Percentiles rank a stretch among this genome's conserved stretches.
Conservation (phyloP, 768 basidiomycete species). For the Boletales sp. region DNA sequence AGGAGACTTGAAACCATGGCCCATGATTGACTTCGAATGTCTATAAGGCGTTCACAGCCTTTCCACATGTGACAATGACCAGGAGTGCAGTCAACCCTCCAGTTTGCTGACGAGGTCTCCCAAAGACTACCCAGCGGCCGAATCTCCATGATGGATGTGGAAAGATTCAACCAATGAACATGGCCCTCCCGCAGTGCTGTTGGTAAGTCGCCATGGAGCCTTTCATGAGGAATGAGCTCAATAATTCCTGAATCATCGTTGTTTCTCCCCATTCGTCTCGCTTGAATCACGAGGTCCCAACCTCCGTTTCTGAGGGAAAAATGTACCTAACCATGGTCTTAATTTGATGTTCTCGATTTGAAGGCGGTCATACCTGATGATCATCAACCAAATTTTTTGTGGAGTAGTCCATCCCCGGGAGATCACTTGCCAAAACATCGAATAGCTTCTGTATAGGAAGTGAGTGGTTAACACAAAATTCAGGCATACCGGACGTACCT, state of each 20-base stretch:
- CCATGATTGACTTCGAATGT: conserved; percentile 24
- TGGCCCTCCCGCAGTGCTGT: neutral
- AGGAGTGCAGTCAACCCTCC: conserved; percentile 14
- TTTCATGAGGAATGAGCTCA: conserved; percentile 18
- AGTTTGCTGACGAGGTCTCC: conserved; percentile 16
- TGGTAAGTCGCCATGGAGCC: conserved; percentile 15
- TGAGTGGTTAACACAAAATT: no score
- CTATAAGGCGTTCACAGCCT: conserved; percentile 12
- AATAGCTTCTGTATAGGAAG: no score
- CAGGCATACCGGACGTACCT: no score
- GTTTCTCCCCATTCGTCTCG: neutral
- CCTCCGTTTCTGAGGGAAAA: no score
- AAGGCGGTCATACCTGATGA: neutral
- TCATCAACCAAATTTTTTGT: conserved; percentile 5
- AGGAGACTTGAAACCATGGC: conserved; percentile 16
- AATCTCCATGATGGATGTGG: conserved; percentile 19
- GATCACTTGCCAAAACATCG: no score
- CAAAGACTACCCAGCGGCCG: conserved; percentile 17
- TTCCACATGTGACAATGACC: neutral
- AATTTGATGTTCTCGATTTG: no score
- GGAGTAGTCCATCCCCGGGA: no score
- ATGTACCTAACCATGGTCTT: no score
- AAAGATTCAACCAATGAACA: conserved; percentile 29
- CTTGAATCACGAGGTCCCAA: conserved; percentile 12
- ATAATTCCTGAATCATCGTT: neutral